These are phyloP conservation scores for Fusarium bulbicola DNA, from an alignment of 2,329 filamentous ascomycete genomes.

Conservation along the genomic window DNA sequence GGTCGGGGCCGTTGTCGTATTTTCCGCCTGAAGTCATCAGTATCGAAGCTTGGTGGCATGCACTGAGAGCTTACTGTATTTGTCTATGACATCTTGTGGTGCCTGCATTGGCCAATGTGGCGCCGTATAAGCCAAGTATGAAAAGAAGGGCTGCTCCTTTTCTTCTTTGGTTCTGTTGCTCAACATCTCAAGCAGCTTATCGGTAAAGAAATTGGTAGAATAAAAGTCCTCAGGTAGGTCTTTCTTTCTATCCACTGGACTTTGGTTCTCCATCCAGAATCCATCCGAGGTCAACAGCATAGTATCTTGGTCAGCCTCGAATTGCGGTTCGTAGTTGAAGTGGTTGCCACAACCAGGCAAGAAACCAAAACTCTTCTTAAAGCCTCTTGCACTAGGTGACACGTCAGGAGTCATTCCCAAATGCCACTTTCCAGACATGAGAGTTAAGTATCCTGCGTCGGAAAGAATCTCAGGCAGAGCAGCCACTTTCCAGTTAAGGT, in stretches of 20 bases:
- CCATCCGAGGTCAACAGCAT: slow-evolving; percentile 41
- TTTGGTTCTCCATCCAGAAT: slow-evolving; percentile 53
- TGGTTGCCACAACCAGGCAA: slow-evolving; percentile 59
- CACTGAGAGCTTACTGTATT: neutral
- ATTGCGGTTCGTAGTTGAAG: slow-evolving; percentile 61
- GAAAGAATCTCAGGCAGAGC: slow-evolving; percentile 42
- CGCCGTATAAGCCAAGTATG: neutral
- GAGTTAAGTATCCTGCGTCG: slow-evolving; percentile 45
- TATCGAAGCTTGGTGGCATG: rapidly evolving
- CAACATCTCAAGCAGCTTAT: slow-evolving; percentile 60
- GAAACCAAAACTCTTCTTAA: slow-evolving; percentile 53
- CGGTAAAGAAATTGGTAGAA: slow-evolving; percentile 60
- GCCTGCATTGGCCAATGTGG: slow-evolving; percentile 19
- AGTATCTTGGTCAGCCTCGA: slow-evolving; percentile 56
- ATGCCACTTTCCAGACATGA: slow-evolving; percentile 47
- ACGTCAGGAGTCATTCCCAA: slow-evolving; percentile 47
- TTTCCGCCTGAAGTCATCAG: neutral
- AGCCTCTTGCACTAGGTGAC: slow-evolving; percentile 47
- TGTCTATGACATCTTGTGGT: neutral
- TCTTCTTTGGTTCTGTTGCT: slow-evolving; percentile 46
- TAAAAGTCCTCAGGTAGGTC: slow-evolving; percentile 60
- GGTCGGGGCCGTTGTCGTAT: slow-evolving; percentile 58
- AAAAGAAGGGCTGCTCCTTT: slow-evolving; percentile 11
- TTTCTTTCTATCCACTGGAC: slow-evolving; percentile 50
- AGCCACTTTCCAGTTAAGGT: slow-evolving; percentile 44